Evolutionary conservation across 805 yeast species (phyloP).

Genomic region (Candida anglica): DNA sequence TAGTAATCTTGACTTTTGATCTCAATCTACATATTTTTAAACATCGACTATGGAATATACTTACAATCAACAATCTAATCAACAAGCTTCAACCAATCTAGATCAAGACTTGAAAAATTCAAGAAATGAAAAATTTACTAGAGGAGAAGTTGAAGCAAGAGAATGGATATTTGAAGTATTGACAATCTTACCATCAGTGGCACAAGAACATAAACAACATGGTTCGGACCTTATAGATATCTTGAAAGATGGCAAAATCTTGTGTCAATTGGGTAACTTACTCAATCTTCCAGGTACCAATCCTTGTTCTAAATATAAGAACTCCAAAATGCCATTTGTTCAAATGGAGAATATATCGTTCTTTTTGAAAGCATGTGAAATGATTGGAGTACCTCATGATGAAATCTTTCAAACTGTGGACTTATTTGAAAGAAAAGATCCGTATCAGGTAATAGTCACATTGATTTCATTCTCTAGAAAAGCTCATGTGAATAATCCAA

Average conservation of each 20-base stretch:
- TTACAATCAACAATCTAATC: too few species aligned
- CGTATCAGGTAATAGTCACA: slow-evolving; percentile 73
- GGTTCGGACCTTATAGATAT: slow-evolving; percentile 46
- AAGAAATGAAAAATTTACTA: slow-evolving; percentile 50
- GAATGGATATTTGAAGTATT: slow-evolving; percentile 51
- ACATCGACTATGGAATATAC: too few species aligned
- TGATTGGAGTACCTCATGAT: slow-evolving; percentile 71
- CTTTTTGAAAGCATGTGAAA: slow-evolving; percentile 59
- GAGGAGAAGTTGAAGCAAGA: slow-evolving; percentile 37
- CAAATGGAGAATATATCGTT: slow-evolving; percentile 83
- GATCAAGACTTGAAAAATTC: slow-evolving; percentile 58
- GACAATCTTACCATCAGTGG: slow-evolving; percentile 7
- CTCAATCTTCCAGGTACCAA: slow-evolving; percentile 19
- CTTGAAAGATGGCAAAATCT: slow-evolving; percentile 55
- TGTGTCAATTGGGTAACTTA: slow-evolving; percentile 31
- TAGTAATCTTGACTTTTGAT: too few species aligned
- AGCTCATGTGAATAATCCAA: slow-evolving; percentile 43
- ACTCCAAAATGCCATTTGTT: slow-evolving; percentile 65
- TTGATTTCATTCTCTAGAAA: slow-evolving; percentile 70
- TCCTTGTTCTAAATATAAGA: slow-evolving; percentile 46
- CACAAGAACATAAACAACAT: slow-evolving; percentile 14
- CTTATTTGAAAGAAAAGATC: slow-evolving; percentile 68
- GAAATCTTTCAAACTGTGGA: slow-evolving; percentile 80
- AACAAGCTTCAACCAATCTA: slow-evolving; percentile 42
- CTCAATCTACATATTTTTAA: too few species aligned